Base-by-base conservation (phyloP, 129 eudicot genomes). In the Ambrosia artemisiifolia region DNA sequence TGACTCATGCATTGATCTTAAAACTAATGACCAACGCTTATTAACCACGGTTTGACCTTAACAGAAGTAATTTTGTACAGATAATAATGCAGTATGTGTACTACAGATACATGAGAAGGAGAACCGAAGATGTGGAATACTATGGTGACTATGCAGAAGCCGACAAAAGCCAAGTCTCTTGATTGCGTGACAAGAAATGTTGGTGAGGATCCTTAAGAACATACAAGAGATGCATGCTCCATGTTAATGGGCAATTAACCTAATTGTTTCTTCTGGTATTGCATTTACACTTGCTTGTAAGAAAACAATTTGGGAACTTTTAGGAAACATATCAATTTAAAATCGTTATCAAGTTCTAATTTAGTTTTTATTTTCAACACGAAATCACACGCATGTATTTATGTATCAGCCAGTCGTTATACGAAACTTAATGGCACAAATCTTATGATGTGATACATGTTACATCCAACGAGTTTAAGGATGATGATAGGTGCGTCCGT, bases 51-150 rank as follows among this genome's bases (percentile, higher is more conserved):
- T 34, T 63, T 79, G 66, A 44, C 84, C 96, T 86, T 89, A 78
- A 85, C 83, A 2, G 7, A 47, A 28, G n/a, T 47, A 20, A 63
- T 55, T 55, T 12, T 51, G 48, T 42, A 77, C 18, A 92, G 98
- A 92, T 92, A 48, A 83, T 92, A 40, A 36, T 87, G 84, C 98
- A 92, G 81, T 92, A 89, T 36, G 76, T 92, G 71, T 92, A 92
- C 84, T 92, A 92, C 85, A 89, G 77, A 80, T 80, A 87, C 70
- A n/a, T 85, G 46, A 50, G 35, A 47, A 86, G 53, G 72, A 72
- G 75, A 76, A 48, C 72, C 2, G 81, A 54, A 7, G 72, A 60
- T 11, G 78, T 74, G n/a, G 77, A 79, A 5, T 42, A 69, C 30
- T 40, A 85, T n/a, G 81, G 72, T 8, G 89, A 75, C 70, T 81